These are phyloP conservation scores for Apiotrichum siamense DNA, from an alignment of 1,284 basidiomycete species.

Conservation along the genomic window DNA sequence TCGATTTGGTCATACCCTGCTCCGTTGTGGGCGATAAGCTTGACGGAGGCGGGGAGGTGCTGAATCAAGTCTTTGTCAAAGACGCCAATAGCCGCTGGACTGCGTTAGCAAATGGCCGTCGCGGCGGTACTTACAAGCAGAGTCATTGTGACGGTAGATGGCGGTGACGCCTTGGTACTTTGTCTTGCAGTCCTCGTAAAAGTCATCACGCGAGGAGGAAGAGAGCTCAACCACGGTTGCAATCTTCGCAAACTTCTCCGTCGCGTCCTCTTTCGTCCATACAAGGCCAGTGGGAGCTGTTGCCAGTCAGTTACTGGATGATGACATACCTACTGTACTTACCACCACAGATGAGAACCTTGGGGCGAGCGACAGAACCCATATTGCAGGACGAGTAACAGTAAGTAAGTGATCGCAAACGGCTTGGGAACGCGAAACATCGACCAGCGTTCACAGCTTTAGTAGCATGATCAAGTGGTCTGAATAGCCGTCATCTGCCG, in stretches of 20 bases:
- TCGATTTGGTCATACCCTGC: conserved; percentile 86
- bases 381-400: background rate
- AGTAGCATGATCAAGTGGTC: too few species aligned
- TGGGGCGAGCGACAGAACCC: conserved; percentile 24
- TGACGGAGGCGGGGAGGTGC: conserved; percentile 60
- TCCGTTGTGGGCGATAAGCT: conserved; percentile 88
- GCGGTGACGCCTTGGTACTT: conserved; percentile 70
- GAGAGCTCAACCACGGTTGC: conserved; percentile 56
- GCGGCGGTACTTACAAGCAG: conserved; percentile 17
- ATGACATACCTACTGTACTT: too few species aligned
- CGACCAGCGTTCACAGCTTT: background rate
- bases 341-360: conserved; percentile 47
- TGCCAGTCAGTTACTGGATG: background rate
- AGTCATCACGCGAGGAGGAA: conserved; percentile 60
- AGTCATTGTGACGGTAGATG: conserved; percentile 62
- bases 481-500: too few species aligned
- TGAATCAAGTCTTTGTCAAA: conserved; percentile 73
- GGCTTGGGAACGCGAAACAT: too few species aligned
- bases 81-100: conserved; percentile 54
- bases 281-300: too few species aligned
- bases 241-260: conserved; percentile 55
- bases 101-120: conserved; percentile 59
- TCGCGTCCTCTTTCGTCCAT: conserved; percentile 72
- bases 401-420: background rate
- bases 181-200: conserved; percentile 61